Conservation (phyloP, 2,329 filamentous ascomycete genomes). For the Monilinia laxa region DNA sequence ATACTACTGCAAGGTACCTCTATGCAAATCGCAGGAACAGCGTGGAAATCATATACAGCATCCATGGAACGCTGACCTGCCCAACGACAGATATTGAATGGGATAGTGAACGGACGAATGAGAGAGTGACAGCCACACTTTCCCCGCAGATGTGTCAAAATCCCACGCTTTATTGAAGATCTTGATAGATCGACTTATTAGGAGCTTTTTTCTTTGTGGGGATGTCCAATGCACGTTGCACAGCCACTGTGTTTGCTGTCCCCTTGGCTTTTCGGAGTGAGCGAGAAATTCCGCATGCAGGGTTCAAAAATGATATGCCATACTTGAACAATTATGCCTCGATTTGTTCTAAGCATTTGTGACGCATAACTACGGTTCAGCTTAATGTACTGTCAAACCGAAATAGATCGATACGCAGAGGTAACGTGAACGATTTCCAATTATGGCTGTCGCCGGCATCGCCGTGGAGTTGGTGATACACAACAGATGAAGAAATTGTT, state of each 20-base stretch:
- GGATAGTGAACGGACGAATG: not conserved
- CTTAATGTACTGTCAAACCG: not conserved
- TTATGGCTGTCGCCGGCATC: conserved; percentile 13
- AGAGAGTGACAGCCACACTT: conserved; percentile 3
- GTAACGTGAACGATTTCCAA: conserved; percentile 10
- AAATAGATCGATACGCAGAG: not conserved
- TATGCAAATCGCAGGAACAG: not conserved
- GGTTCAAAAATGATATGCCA: not conserved
- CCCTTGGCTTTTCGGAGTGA: conserved; percentile 13
- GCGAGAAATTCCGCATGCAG: conserved; percentile 15
- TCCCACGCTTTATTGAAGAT: conserved; percentile 1
- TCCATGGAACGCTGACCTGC: conserved; percentile 7
- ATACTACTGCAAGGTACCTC: conserved; percentile 6
- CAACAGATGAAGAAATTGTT: conserved; percentile 6
- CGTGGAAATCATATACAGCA: not conserved
- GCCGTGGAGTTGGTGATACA: conserved; percentile 17
- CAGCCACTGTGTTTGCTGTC: conserved; percentile 11
- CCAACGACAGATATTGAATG: not conserved
- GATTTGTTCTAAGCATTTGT: not conserved
- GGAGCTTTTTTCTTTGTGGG: too few species aligned
- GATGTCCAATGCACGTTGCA: conserved; percentile 6
- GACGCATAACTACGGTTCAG: conserved; percentile 7
- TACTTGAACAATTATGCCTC: not conserved
- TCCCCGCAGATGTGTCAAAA: not conserved
- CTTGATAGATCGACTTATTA: not conserved